phyloP scores from a whole-genome alignment of 768 basidiomycete genomes.

The Lactarius evosmus region DNA sequence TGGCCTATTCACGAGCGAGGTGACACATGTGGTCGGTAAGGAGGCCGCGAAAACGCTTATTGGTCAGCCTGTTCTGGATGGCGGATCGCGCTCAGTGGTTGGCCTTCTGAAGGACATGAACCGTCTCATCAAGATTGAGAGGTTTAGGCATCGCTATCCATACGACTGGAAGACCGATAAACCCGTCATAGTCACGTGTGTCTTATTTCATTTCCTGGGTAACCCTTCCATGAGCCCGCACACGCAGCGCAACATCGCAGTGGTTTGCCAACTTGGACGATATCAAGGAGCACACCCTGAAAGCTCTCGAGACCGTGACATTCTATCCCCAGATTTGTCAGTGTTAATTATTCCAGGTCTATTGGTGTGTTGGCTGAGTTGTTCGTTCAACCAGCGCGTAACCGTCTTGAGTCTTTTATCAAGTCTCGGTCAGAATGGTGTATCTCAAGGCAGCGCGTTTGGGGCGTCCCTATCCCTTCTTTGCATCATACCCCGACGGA shows the following conservation, averaged over 20 bases:
- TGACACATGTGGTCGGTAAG: conserved; percentile 57
- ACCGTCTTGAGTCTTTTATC: conserved; percentile 85
- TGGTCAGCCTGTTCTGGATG: conserved; percentile 70
- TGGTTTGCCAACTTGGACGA: conserved; percentile 94
- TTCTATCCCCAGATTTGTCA: conserved; percentile 78
- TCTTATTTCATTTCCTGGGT: conserved; percentile 2
- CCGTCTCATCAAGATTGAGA: conserved; percentile 61
- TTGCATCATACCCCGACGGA: conserved; percentile 65
- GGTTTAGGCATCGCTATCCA: conserved; percentile 84
- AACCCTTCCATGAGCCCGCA: not conserved
- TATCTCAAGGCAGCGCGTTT: conserved; percentile 94
- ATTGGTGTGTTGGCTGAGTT: not conserved
- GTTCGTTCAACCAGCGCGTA: conserved; percentile 55
- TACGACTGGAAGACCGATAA: conserved; percentile 96
- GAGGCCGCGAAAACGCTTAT: conserved; percentile 45
- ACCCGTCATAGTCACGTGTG: conserved; percentile 87
- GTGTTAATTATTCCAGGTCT: conserved; percentile 27
- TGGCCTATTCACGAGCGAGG: conserved; percentile 63
- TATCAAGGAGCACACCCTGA: conserved; percentile 74
- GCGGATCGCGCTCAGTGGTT: conserved; percentile 66
- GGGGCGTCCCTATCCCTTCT: conserved; percentile 96
- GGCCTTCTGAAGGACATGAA: conserved; percentile 53
- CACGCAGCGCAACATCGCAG: conserved; percentile 81
- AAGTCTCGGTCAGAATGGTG: conserved; percentile 95
- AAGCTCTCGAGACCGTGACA: conserved; percentile 61